Base-by-base conservation (phyloP, 2,329 filamentous ascomycete genomes). In the Monilinia fructigena region DNA sequence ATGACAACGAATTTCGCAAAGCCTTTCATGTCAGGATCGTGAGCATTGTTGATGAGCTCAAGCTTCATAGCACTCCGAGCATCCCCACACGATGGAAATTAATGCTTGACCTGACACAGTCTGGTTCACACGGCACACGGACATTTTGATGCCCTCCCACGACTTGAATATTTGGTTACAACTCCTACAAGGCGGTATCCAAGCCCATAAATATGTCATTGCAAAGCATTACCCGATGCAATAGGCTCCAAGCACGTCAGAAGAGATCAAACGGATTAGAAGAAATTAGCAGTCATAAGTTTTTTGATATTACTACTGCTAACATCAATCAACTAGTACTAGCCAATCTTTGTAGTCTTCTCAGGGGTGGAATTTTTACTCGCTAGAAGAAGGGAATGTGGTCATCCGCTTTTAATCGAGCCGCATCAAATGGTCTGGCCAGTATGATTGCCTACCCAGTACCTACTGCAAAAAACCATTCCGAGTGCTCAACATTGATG, bases 51-150 rank as follows among this genome's bases (percentile, higher is more conserved):
- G 47, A 48, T 26, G 26, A 59, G 26, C 42, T 59, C 42, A 47
- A 59, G 26, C 56, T 59, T 26, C 56, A 47, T 48, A 35, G 56
- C 55, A 59, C 56, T 38, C 56, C 45, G 28, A 50, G 56, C 56
- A 60, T 38, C 28, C 28, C 56, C 20, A 38, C 56, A 38, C 12
- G 7, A 60, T 23, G 28, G 56, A 38, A 23, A 38, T 2, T n/a
- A 48, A 48, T 20, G 42, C 42, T 60, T 50, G 56, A 50, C 28
- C 45, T 26, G 14, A 35, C 23, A 47, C 23, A 16, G 47, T 31
- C 38, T 38, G 28, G 23, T 18, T 16, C 26, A 48, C 18, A 50
- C 6, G 3, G 28, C 28, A 42, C 23, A 26, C 38, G 31, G 5
- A 23, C 31, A 47, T 26, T 45, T 8, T 10, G 20, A 35, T 12